A percentile compares a stretch with the other conserved stretches of the same genome.
These are phyloP conservation scores for Drosera capensis DNA, from an alignment of 148 eudicot genomes.

Conservation along the genomic window DNA sequence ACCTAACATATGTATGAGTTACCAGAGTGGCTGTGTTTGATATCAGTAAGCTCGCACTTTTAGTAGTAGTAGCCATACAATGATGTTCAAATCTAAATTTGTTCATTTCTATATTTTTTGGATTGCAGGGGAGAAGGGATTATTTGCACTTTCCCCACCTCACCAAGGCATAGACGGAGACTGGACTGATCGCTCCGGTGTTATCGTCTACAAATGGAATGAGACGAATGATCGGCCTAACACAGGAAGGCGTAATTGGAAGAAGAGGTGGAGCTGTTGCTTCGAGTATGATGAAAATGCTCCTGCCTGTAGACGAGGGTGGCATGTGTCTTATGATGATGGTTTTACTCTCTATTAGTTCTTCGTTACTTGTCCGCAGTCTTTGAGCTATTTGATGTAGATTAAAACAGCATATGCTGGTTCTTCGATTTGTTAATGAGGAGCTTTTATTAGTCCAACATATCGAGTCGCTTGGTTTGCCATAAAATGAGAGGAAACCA, in stretches of 20 bases:
- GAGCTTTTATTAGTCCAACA: too few species aligned
- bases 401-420: too few species aligned
- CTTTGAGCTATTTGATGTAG: too few species aligned
- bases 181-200: conserved; percentile 55
- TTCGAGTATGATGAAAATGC: conserved; percentile 52
- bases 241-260: conserved; percentile 49
- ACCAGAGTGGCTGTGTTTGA: too few species aligned
- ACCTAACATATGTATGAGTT: too few species aligned
- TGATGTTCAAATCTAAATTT: too few species aligned
- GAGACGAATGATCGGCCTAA: conserved; percentile 41
- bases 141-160: conserved; percentile 46
- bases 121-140: conserved; percentile 42
- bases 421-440: too few species aligned
- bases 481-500: too few species aligned
- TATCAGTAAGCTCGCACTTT: too few species aligned
- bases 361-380: too few species aligned
- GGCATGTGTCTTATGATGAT: conserved; percentile 66
- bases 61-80: too few species aligned
- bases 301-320: conserved; percentile 46
- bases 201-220: conserved; percentile 58
- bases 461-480: too few species aligned
- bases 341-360: conserved; percentile 33
- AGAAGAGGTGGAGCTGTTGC: conserved; percentile 66
- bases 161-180: conserved; percentile 69
- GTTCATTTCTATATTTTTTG: neutral